Percentiles rank a stretch among this genome's conserved stretches.
Evolutionary conservation across 495 filamentous ascomycete genomes (phyloP).

Genomic region (Aspergillus sclerotioniger): DNA sequence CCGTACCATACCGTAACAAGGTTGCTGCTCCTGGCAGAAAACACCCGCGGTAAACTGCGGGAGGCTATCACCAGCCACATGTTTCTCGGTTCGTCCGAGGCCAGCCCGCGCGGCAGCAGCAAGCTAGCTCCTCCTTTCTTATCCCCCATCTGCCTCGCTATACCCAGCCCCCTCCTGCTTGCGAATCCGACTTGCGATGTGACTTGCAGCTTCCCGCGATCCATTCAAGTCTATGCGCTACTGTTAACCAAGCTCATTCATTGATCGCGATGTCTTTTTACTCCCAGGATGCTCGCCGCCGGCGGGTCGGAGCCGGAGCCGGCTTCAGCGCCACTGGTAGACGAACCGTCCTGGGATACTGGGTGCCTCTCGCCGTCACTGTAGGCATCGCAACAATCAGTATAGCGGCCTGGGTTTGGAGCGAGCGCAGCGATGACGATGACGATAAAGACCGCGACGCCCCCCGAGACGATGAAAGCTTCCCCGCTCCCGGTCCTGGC

Average conservation of each 20-base stretch:
- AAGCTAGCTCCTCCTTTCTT: constrained; percentile 23
- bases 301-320: constrained; percentile 54
- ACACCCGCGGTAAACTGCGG: constrained; percentile 28
- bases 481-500: constrained; percentile 32
- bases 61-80: constrained; percentile 44
- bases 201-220: constrained; percentile 32
- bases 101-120: constrained; percentile 19
- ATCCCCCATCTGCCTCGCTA: constrained; percentile 17
- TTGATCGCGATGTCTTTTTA: constrained; percentile 68
- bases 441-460: constrained; percentile 57
- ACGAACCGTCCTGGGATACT: constrained; percentile 73
- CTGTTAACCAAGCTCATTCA: constrained; percentile 27
- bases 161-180: constrained; percentile 11
- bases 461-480: constrained; percentile 41
- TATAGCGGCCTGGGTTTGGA: constrained; percentile 89
- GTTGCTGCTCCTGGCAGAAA: not conserved
- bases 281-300: constrained; percentile 62
- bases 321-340: constrained; percentile 54
- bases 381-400: constrained; percentile 81
- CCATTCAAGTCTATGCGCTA: constrained; percentile 32
- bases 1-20: not conserved
- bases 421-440: constrained; percentile 74
- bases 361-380: constrained; percentile 80
- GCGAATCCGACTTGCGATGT: constrained; percentile 32
- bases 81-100: constrained; percentile 39